These are phyloP conservation scores for Orbilia blumenaviensis DNA, from an alignment of 2,329 filamentous ascomycete species.

Conservation along the genomic window DNA sequence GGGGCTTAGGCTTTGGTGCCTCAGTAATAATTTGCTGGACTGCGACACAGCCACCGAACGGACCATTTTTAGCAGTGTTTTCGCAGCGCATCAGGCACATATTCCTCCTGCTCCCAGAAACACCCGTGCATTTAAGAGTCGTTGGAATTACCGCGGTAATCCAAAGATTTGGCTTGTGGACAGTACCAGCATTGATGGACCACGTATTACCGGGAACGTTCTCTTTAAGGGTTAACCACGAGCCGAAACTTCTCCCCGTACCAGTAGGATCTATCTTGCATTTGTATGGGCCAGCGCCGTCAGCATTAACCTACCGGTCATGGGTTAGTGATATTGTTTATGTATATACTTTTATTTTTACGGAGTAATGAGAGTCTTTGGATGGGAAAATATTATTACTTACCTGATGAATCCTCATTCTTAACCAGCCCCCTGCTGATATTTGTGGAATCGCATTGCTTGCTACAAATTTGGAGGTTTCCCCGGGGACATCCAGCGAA, in stretches of 20 bases:
- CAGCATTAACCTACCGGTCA: background rate
- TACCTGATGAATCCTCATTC: background rate
- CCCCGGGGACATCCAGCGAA: background rate
- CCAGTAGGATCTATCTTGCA: background rate
- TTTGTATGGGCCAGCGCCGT: background rate
- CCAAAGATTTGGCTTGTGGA: background rate
- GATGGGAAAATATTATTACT: too few species aligned
- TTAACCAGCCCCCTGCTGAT: background rate
- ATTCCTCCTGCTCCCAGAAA: background rate
- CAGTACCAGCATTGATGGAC: too few species aligned
- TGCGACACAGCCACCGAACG: background rate
- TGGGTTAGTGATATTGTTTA: too few species aligned
- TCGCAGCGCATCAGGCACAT: constrained; percentile 37
- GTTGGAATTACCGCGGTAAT: background rate
- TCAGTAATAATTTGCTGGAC: background rate
- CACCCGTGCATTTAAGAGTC: constrained; percentile 2
- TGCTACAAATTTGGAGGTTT: background rate
- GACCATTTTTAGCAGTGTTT: constrained; percentile 16
- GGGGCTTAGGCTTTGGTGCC: too few species aligned
- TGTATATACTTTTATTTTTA: too few species aligned
- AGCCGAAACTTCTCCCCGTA: background rate
- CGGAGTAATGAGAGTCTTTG: too few species aligned
- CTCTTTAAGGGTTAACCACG: too few species aligned
- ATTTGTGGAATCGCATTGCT: background rate
- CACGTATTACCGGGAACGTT: too few species aligned